Evolutionary conservation across 495 filamentous ascomycete species (phyloP).

Genomic region (Aspergillus homomorphus): DNA sequence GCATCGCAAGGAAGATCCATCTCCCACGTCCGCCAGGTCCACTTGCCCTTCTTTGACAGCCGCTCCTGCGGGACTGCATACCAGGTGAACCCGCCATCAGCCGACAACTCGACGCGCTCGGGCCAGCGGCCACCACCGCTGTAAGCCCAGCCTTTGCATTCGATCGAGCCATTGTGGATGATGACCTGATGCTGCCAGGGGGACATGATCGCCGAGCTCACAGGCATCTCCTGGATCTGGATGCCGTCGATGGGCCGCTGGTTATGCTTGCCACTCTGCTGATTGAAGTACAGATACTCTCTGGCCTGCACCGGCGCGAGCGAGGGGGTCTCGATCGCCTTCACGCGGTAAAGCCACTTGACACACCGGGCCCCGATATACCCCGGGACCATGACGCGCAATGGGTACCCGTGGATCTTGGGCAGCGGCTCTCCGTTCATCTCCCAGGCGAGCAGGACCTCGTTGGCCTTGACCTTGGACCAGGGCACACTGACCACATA

Average conservation of each 20-base stretch:
- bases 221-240: constrained; percentile 50
- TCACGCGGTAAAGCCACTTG: constrained; percentile 44
- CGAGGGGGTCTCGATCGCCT: constrained; percentile 39
- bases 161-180: constrained; percentile 33
- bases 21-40: constrained; percentile 42
- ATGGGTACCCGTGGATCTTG: constrained; percentile 61
- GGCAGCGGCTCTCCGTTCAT: constrained; percentile 68
- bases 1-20: constrained; percentile 39
- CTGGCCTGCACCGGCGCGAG: constrained; percentile 39
- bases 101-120: constrained; percentile 43
- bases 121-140: constrained; percentile 46
- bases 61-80: constrained; percentile 32
- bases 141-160: constrained; percentile 46
- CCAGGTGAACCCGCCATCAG: constrained; percentile 43
- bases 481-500: constrained; percentile 62
- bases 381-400: constrained; percentile 60
- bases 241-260: constrained; percentile 33
- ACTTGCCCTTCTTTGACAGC: constrained; percentile 35
- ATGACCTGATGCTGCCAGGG: constrained; percentile 31
- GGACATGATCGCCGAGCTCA: constrained; percentile 46
- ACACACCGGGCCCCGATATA: constrained; percentile 52
- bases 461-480: constrained; percentile 61
- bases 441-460: constrained; percentile 67
- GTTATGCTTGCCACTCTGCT: constrained; percentile 34
- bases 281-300: constrained; percentile 50